phyloP scores from a whole-genome alignment of 257 asterid genomes.

The Petunia axillaris region DNA sequence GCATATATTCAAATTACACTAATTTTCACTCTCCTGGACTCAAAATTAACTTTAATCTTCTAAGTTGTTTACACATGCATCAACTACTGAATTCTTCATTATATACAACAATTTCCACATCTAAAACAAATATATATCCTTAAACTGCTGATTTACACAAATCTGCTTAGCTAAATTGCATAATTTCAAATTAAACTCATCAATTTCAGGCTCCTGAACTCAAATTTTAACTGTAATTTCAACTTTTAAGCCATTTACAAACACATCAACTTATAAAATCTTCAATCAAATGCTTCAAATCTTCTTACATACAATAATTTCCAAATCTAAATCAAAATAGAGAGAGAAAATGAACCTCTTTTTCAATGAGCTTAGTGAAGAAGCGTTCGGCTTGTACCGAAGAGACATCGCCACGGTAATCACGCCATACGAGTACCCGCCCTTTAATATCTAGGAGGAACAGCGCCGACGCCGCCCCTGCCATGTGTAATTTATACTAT shows the following conservation, averaged over 20 bases:
- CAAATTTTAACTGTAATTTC: too few species aligned
- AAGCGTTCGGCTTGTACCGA: slow-evolving; percentile 87
- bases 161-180: neutral
- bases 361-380: slow-evolving; percentile 88
- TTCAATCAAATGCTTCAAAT: neutral
- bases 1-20: neutral
- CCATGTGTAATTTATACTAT: slow-evolving; percentile 42
- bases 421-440: slow-evolving; percentile 96
- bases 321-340: neutral
- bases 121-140: too few species aligned
- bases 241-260: neutral
- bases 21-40: too few species aligned
- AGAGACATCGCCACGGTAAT: slow-evolving; percentile 95
- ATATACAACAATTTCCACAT: too few species aligned
- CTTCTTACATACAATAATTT: neutral
- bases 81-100: too few species aligned
- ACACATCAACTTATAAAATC: neutral
- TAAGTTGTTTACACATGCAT: too few species aligned
- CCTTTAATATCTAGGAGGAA: slow-evolving; percentile 98
- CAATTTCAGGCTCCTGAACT: too few species aligned
- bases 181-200: neutral
- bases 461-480: slow-evolving; percentile 99
- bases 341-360: slow-evolving; percentile 53
- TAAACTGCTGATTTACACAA: neutral
- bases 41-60: too few species aligned